Conservation (phyloP, 352 stramenopile species). For the Globisporangium polare region DNA sequence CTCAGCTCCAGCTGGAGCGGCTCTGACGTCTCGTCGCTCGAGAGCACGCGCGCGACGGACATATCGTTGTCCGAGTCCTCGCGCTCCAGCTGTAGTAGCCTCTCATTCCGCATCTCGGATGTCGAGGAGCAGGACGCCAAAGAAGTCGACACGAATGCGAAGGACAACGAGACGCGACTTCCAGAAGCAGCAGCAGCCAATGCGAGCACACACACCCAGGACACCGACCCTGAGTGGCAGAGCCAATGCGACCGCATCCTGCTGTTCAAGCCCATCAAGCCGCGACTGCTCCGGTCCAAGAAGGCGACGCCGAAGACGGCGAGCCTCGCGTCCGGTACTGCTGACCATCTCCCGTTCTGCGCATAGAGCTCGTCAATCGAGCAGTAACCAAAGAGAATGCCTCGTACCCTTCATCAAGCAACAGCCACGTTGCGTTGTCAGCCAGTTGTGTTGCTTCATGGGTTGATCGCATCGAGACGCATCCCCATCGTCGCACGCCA, state of each 20-base stretch:
- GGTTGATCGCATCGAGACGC: background rate
- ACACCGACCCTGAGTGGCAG: background rate
- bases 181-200: background rate
- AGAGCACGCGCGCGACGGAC: slow-evolving; percentile 6
- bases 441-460: background rate
- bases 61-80: slow-evolving; percentile 1
- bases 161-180: background rate
- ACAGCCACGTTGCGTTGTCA: background rate
- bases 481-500: background rate
- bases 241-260: slow-evolving; percentile 3
- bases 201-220: background rate
- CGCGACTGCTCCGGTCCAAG: slow-evolving; percentile 1
- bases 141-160: background rate
- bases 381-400: background rate
- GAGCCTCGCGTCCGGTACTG: background rate
- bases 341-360: background rate
- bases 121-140: background rate
- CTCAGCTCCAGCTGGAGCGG: slow-evolving; percentile 10
- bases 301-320: background rate
- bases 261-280: slow-evolving; percentile 11
- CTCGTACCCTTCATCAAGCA: background rate
- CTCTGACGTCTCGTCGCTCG: slow-evolving; percentile 10
- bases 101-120: background rate
- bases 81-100: background rate
- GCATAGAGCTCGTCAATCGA: background rate